Conservation (phyloP, 306 rosid genomes). For the Prinsepia uniflora region DNA sequence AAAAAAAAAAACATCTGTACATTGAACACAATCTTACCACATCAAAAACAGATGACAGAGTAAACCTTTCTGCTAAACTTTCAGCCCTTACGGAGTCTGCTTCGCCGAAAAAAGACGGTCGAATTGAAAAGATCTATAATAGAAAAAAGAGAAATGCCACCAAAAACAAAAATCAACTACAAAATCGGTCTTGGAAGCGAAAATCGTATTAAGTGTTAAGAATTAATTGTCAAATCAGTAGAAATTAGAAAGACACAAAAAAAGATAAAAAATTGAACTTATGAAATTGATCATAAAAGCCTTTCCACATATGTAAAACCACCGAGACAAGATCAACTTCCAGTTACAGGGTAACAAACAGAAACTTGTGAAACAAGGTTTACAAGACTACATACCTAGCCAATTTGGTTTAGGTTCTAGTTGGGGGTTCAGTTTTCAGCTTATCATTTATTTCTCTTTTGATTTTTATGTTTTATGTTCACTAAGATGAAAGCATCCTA, state of each 20-base stretch:
- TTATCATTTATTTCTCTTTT: neutral
- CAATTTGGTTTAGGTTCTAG: neutral
- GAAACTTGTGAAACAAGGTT: neutral
- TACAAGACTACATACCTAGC: neutral
- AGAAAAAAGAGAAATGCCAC: slow-evolving; percentile 41
- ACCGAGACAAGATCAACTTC: neutral
- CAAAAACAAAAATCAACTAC: slow-evolving; percentile 40
- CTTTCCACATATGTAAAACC: neutral
- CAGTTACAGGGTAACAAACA: neutral
- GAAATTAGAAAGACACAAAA: slow-evolving; percentile 1
- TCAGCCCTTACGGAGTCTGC: slow-evolving; percentile 53
- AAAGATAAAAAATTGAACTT: neutral
- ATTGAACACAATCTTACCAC: slow-evolving; percentile 57
- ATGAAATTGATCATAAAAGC: neutral
- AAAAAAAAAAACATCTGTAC: slow-evolving; percentile 35
- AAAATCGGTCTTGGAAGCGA: slow-evolving; percentile 24
- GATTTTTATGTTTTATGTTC: slow-evolving; percentile 6
- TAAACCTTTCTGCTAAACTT: slow-evolving; percentile 53
- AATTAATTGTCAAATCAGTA: slow-evolving; percentile 26
- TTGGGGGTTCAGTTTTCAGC: neutral
- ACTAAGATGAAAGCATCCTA: neutral
- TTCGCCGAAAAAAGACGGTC: slow-evolving; percentile 47
- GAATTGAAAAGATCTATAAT: slow-evolving; percentile 60
- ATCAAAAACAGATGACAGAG: slow-evolving; percentile 43
- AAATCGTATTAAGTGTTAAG: slow-evolving; percentile 22